These are phyloP conservation scores for Rhizopus arrhizus DNA, from an alignment of 371 early-diverging fungal genomes.

Conservation along the genomic window DNA sequence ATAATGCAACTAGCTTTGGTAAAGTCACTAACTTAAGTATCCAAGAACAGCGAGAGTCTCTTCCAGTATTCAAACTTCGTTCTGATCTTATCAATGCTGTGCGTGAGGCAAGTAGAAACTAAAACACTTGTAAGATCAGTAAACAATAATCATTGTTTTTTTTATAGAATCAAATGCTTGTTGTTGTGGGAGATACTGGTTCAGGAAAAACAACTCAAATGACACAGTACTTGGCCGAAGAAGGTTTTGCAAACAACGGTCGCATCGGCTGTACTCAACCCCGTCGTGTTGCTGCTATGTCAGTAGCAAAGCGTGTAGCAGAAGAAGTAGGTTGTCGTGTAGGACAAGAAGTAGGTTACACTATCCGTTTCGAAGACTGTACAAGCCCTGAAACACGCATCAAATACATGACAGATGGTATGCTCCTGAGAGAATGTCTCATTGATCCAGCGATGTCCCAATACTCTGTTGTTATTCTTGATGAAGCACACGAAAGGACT, in stretches of 20 bases:
- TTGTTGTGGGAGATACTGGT: slow-evolving; percentile 97
- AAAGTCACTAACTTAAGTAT: slow-evolving; percentile 86
- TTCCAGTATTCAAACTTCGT: slow-evolving; percentile 90
- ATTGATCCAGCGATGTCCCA: slow-evolving; percentile 81
- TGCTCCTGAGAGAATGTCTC: slow-evolving; percentile 96
- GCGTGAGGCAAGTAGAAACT: slow-evolving; percentile 48
- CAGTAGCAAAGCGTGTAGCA: slow-evolving; percentile 98
- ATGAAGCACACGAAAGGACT: slow-evolving; percentile 99
- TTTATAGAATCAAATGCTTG: slow-evolving; percentile 80
- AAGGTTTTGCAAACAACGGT: slow-evolving; percentile 81
- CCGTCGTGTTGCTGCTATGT: slow-evolving; percentile 99
- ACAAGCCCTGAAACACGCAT: slow-evolving; percentile 92
- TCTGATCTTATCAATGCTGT: slow-evolving; percentile 81
- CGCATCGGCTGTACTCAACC: slow-evolving; percentile 99
- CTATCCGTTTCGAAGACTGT: slow-evolving; percentile 98
- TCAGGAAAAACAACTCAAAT: slow-evolving; percentile 99
- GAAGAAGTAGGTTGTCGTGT: slow-evolving; percentile 96
- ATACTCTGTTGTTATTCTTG: slow-evolving; percentile 96
- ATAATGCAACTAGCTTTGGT: slow-evolving; percentile 90
- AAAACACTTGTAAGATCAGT: neutral
- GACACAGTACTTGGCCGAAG: slow-evolving; percentile 97
- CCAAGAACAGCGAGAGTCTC: slow-evolving; percentile 88
- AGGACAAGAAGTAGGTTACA: slow-evolving; percentile 97
- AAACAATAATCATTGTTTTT: neutral
- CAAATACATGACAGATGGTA: slow-evolving; percentile 99